Conservation (phyloP, 1,284 basidiomycete species). For the Ustilago nuda region DNA sequence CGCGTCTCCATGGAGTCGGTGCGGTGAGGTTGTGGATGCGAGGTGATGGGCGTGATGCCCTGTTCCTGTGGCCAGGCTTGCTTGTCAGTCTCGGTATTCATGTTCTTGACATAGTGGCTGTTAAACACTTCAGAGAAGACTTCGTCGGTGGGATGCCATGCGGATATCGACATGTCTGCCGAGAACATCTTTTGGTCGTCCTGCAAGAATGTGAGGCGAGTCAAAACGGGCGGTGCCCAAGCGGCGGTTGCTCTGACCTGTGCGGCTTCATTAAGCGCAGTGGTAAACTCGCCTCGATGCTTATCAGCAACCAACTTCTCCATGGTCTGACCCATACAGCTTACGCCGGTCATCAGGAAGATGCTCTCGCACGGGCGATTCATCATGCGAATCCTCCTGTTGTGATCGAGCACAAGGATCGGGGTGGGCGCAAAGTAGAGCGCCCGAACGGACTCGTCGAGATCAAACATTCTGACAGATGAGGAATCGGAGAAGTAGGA, state of each 20-base stretch:
- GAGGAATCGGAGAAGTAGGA: conserved; percentile 33
- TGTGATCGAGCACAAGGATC: conserved; percentile 61
- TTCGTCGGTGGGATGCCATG: conserved; percentile 64
- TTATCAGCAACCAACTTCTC: conserved; percentile 47
- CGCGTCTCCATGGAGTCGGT: conserved; percentile 28
- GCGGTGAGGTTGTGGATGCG: conserved; percentile 6
- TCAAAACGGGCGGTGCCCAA: conserved; percentile 52
- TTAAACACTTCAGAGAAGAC: conserved; percentile 57
- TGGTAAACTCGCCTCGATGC: conserved; percentile 25
- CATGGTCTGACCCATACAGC: conserved; percentile 55
- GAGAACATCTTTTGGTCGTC: conserved; percentile 48
- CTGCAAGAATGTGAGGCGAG: conserved; percentile 55
- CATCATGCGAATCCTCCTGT: conserved; percentile 60
- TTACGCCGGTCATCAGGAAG: conserved; percentile 50
- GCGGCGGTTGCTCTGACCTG: conserved; percentile 33
- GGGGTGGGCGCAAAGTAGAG: conserved; percentile 65
- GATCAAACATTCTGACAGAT: conserved; percentile 59
- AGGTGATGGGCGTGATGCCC: neutral
- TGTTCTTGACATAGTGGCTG: conserved; percentile 27
- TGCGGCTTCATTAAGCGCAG: conserved; percentile 57
- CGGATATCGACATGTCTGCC: conserved; percentile 58
- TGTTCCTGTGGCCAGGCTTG: conserved; percentile 3
- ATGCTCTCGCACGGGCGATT: conserved; percentile 61
- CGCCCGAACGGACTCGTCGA: conserved; percentile 64
- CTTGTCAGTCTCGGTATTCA: conserved; percentile 26